These are phyloP conservation scores for Backusella tuberculispora DNA, from an alignment of 192 early-diverging fungal species.

Conservation along the genomic window DNA sequence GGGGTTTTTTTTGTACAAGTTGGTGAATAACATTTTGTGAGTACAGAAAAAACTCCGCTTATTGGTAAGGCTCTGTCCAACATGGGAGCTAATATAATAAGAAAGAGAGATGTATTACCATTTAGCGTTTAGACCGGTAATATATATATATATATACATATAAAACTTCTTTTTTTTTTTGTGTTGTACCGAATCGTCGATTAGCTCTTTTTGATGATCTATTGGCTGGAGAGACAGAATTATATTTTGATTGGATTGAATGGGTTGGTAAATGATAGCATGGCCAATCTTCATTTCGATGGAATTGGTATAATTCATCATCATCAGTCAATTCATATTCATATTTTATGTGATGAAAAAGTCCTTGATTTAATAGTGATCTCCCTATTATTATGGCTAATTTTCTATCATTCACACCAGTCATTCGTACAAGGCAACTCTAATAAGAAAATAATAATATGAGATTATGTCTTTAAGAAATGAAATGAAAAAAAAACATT, in stretches of 20 bases:
- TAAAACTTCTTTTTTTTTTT: no score
- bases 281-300: constrained; percentile 10
- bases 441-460: neutral
- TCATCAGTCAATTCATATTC: constrained; percentile 80
- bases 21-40: constrained; percentile 93
- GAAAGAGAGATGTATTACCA: constrained; percentile 12
- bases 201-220: constrained; percentile 7
- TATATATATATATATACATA: no score
- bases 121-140: constrained; percentile 4
- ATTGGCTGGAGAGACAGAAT: neutral
- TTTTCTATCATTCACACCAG: constrained; percentile 84
- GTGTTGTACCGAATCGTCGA: constrained; percentile 3
- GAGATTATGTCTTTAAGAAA: neutral
- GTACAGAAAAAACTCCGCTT: constrained; percentile 81
- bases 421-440: constrained; percentile 67
- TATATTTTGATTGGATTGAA: no score
- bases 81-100: constrained; percentile 6
- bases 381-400: constrained; percentile 85
- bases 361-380: constrained; percentile 83
- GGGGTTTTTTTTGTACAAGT: constrained; percentile 78
- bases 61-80: constrained; percentile 8
- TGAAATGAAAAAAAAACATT: neutral
- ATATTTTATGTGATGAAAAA: constrained; percentile 91
- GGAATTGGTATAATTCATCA: constrained; percentile 77
- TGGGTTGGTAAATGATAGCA: constrained; percentile 2